Evolutionary conservation across 768 basidiomycete genomes (phyloP).

Genomic region (Hydnomerulius pinastri): DNA sequence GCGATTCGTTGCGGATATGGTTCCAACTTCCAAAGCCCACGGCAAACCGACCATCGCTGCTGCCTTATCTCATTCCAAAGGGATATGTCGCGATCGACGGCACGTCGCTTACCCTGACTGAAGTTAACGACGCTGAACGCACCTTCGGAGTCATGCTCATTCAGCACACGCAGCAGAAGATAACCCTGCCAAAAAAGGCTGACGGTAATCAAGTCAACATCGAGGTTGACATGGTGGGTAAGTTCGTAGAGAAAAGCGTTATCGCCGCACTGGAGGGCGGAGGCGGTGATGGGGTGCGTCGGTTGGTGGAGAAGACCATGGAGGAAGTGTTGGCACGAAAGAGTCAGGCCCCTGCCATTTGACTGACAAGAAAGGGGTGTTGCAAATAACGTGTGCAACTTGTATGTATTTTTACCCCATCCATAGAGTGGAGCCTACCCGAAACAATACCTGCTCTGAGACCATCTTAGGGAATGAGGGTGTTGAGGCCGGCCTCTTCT

Average conservation of each 20-base stretch:
- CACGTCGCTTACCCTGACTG: slow-evolving; percentile 87
- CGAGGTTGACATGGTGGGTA: slow-evolving; percentile 94
- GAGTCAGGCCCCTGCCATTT: neutral
- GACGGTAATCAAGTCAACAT: slow-evolving; percentile 88
- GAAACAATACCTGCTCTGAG: too few relatives aligned
- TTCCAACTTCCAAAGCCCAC: slow-evolving; percentile 75
- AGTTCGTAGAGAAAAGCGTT: slow-evolving; percentile 88
- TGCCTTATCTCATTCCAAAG: slow-evolving; percentile 88
- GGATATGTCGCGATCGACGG: slow-evolving; percentile 96
- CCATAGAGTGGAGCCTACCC: too few relatives aligned
- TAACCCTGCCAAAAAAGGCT: slow-evolving; percentile 74
- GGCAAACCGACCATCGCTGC: slow-evolving; percentile 56
- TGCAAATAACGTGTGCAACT: neutral
- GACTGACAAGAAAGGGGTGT: neutral
- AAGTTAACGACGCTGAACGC: slow-evolving; percentile 60
- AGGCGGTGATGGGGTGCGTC: slow-evolving; percentile 47
- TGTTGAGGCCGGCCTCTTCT: too few relatives aligned
- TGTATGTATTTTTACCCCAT: too few relatives aligned
- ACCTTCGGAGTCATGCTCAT: slow-evolving; percentile 94
- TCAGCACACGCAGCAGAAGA: slow-evolving; percentile 87
- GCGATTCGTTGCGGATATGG: slow-evolving; percentile 82
- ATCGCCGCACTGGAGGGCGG: slow-evolving; percentile 61
- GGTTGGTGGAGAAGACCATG: slow-evolving; percentile 59
- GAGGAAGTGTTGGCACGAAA: slow-evolving; percentile 52
- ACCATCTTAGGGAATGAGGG: too few relatives aligned